These are phyloP conservation scores for Epichloe typhina DNA, from an alignment of 2,329 filamentous ascomycete genomes.

Conservation along the genomic window DNA sequence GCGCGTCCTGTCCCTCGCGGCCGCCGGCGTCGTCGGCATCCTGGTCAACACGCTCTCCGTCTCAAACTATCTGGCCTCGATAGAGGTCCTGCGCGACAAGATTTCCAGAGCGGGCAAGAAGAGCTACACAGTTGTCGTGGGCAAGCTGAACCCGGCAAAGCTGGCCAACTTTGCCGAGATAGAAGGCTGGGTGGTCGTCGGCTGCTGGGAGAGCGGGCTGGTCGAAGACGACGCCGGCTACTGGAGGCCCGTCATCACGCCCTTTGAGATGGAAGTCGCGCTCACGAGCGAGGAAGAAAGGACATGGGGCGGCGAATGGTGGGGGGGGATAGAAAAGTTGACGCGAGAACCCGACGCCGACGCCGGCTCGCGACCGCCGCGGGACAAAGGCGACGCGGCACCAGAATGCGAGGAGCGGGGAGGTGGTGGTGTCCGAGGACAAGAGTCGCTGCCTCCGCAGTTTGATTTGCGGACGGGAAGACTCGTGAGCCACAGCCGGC, in stretches of 20 bases:
- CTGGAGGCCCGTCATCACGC: slow-evolving; percentile 83
- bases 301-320: slow-evolving; percentile 81
- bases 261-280: slow-evolving; percentile 76
- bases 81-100: slow-evolving; percentile 56
- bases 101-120: slow-evolving; percentile 82
- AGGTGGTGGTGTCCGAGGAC: slow-evolving; percentile 44
- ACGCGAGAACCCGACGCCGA: slow-evolving; percentile 26
- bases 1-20: slow-evolving; percentile 65
- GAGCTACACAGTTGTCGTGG: slow-evolving; percentile 89
- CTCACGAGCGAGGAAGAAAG: slow-evolving; percentile 62
- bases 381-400: slow-evolving; percentile 2
- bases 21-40: slow-evolving; percentile 79
- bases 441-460: slow-evolving; percentile 71
- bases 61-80: slow-evolving; percentile 73
- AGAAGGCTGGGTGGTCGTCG: slow-evolving; percentile 92
- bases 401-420: no score
- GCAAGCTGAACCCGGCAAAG: slow-evolving; percentile 91
- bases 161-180: slow-evolving; percentile 93
- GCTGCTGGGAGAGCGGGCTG: slow-evolving; percentile 93
- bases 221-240: slow-evolving; percentile 75
- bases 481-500: slow-evolving; percentile 66
- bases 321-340: slow-evolving; percentile 67
- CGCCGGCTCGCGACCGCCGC: slow-evolving; percentile 9
- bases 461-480: slow-evolving; percentile 84
- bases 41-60: slow-evolving; percentile 92